Evolutionary conservation across 768 basidiomycete genomes (phyloP).

Genomic region (Suillus bovinus): DNA sequence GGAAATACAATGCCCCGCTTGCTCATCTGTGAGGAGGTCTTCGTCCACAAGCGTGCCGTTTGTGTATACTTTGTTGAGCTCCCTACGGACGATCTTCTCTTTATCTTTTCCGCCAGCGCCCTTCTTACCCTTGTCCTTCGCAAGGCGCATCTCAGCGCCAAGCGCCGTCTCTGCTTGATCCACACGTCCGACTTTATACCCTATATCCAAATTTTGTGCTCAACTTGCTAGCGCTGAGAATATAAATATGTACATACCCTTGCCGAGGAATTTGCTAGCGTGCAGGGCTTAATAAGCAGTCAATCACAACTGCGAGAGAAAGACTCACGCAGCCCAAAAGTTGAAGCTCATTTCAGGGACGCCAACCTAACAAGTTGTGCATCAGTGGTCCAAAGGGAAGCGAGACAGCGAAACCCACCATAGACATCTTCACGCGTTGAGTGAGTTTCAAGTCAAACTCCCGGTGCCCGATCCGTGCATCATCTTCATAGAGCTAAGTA

Average conservation of each 20-base stretch:
- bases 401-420: slow-evolving; percentile 54
- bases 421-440: slow-evolving; percentile 95
- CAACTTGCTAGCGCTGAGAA: neutral
- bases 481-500: slow-evolving; percentile 84
- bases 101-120: slow-evolving; percentile 51
- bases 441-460: slow-evolving; percentile 95
- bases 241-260: slow-evolving; percentile 45
- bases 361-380: slow-evolving; percentile 61
- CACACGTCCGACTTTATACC: slow-evolving; percentile 94
- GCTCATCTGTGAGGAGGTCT: slow-evolving; percentile 85
- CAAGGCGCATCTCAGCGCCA: slow-evolving; percentile 93
- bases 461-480: slow-evolving; percentile 89
- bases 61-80: slow-evolving; percentile 94
- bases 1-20: slow-evolving; percentile 93
- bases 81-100: slow-evolving; percentile 90
- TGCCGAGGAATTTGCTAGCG: slow-evolving; percentile 76
- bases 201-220: slow-evolving; percentile 33
- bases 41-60: slow-evolving; percentile 95
- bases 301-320: slow-evolving; percentile 4
- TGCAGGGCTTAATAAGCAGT: slow-evolving; percentile 4
- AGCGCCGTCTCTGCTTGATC: slow-evolving; percentile 97
- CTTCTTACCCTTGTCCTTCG: slow-evolving; percentile 52
- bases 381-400: neutral
- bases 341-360: slow-evolving; percentile 95
- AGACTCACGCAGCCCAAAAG: slow-evolving; percentile 82